phyloP scores from a whole-genome alignment of 2,329 filamentous ascomycete genomes.

The Venturia nashicola region DNA sequence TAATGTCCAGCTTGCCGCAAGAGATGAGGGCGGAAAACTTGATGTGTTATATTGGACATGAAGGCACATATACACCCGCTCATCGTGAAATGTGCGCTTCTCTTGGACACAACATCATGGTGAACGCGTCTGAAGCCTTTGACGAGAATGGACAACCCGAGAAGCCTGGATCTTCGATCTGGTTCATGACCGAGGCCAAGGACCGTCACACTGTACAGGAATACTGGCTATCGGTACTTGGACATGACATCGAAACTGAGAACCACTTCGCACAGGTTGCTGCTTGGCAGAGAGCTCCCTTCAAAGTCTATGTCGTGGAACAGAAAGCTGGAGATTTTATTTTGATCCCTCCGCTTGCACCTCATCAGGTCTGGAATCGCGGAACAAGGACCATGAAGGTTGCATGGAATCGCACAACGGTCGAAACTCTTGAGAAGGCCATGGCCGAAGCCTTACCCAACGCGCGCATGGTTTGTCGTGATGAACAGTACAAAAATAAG shows the following conservation, averaged over 20 bases:
- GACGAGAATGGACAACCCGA: constrained; percentile 56
- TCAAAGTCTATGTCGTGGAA: constrained; percentile 85
- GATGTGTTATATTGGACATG: constrained; percentile 97
- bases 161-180: constrained; percentile 78
- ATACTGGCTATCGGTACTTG: constrained; percentile 84
- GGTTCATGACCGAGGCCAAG: constrained; percentile 98
- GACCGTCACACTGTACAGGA: constrained; percentile 84
- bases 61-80: constrained; percentile 90
- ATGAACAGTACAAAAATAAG: constrained; percentile 99
- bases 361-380: constrained; percentile 97
- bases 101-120: constrained; percentile 96
- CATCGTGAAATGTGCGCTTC: constrained; percentile 98
- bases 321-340: constrained; percentile 88
- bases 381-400: constrained; percentile 95
- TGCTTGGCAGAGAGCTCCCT: constrained; percentile 89
- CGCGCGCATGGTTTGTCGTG: constrained; percentile 80
- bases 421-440: constrained; percentile 79
- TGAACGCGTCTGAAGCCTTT: constrained; percentile 62
- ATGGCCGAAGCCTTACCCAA: constrained; percentile 78
- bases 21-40: constrained; percentile 90
- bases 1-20: constrained; percentile 83
- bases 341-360: constrained; percentile 79
- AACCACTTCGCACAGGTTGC: constrained; percentile 93
- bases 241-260: constrained; percentile 94
- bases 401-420: constrained; percentile 92